A percentile compares a stretch with the other conserved stretches of the same genome.
Evolutionary conservation across 2,329 filamentous ascomycete genomes (phyloP).

Genomic region (Aspergillus spinulosporus): DNA sequence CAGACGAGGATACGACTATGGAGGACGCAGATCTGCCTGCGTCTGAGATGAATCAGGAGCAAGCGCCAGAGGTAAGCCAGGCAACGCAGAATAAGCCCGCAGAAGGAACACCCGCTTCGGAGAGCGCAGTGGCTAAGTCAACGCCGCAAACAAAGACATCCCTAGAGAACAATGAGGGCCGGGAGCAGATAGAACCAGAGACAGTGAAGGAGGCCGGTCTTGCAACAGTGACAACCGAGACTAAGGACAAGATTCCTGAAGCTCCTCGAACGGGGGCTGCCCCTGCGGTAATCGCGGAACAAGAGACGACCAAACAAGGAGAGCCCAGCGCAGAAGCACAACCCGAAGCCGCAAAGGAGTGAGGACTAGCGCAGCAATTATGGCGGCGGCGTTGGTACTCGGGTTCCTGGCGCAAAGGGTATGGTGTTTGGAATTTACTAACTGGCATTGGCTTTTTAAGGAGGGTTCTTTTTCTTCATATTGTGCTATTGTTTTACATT

Average conservation of each 20-base stretch:
- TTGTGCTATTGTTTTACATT: constrained; percentile 3
- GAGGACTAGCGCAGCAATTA: constrained; percentile 27
- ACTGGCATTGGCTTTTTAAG: constrained; percentile 10
- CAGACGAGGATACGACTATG: constrained; percentile 43
- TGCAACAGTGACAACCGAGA: constrained; percentile 11
- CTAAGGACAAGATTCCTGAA: constrained; percentile 21
- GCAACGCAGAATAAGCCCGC: constrained; percentile 27
- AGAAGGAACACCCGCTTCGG: constrained; percentile 22
- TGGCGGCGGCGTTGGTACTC: constrained; percentile 24
- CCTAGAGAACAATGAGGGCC: constrained; percentile 22
- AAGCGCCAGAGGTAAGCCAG: constrained; percentile 20
- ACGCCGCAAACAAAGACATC: constrained; percentile 23
- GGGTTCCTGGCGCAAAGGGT: constrained; percentile 38
- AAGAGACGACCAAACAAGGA: constrained; percentile 20
- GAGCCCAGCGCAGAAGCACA: constrained; percentile 27
- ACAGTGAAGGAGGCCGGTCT: constrained; percentile 19
- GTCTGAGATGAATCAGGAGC: constrained; percentile 22
- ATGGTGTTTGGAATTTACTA: constrained; percentile 36
- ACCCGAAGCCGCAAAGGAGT: constrained; percentile 34
- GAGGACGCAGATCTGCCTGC: constrained; percentile 36
- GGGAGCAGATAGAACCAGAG: constrained; percentile 16
- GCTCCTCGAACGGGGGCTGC: constrained; percentile 19
- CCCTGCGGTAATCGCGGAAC: constrained; percentile 12
- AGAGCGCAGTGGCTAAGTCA: constrained; percentile 23
- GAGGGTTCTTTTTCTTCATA: constrained; percentile 7